Evolutionary conservation across 2,329 filamentous ascomycete genomes (phyloP), one percentile per base, ranked within the genome.

Genomic region (Beauveria sp.): DNA sequence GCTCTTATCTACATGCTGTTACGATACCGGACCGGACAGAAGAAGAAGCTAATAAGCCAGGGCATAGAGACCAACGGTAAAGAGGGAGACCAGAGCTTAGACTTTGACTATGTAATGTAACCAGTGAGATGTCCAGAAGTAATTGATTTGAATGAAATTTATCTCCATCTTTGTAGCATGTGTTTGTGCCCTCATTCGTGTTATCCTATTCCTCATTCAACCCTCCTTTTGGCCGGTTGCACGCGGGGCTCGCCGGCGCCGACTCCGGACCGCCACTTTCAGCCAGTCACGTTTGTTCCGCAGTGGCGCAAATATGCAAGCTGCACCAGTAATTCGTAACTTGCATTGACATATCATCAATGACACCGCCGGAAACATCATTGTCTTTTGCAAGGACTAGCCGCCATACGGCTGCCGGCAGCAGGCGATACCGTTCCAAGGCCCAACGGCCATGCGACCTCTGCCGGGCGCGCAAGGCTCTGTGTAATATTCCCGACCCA

Each of bases 401-500:
- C 58, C 26, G 53, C 28, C 58, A 54, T 16, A 12, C 58, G 18
- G 49, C 58, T 7, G 58, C 58, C 0, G 58, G 58, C 50, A 61
- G 60, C 2, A 52, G 63, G 43, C 51, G 65, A 16, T 68, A 68
- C 47, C 66, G 66, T 8, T 68, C 65, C 34, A 67, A 68, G 42
- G 63, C 66, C 0, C 66, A 68, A 52, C 53, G 66, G 20, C 66
- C 66, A 28, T 67, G 66, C 49, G 66, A 67, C 53, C 54, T 67
- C 12, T 68, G 66, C 34, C 66, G 65, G 10, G 55, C 66, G 2
- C 67, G 67, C 24, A 69, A 69, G 42, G 67, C 65, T 1, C 64
- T 69, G 3, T 69, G 67, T 60, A 69, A 69, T 9, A 69, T 69
- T 3, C 67, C 67, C 6, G 67, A 69, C 38, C 67, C 67, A 0